phyloP scores from a whole-genome alignment of 2,329 filamentous ascomycete species.

The Albophoma yamanashiensis region DNA sequence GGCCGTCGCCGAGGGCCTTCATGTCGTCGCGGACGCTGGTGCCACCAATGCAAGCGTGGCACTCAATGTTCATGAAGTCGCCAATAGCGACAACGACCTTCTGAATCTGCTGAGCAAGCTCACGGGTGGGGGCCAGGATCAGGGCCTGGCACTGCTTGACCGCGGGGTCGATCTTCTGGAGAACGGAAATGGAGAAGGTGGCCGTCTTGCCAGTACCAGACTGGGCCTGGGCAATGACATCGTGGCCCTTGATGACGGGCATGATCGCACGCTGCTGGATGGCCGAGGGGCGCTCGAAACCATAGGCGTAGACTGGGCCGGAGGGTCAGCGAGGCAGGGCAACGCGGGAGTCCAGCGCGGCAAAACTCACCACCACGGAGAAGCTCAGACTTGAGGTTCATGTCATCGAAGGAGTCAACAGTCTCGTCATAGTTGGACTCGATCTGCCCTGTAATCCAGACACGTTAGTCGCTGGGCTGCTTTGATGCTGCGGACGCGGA shows the following conservation, averaged over 20 bases:
- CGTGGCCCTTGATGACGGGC: constrained; percentile 99
- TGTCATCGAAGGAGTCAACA: constrained; percentile 97
- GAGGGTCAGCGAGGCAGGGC: constrained; percentile 13
- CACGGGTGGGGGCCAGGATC: constrained; percentile 94
- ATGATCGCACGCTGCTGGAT: constrained; percentile 99
- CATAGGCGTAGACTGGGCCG: constrained; percentile 79
- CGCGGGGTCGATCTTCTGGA: constrained; percentile 95
- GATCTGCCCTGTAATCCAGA: constrained; percentile 67
- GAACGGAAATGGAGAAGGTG: constrained; percentile 97
- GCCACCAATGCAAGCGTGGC: constrained; percentile 98
- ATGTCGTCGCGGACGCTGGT: constrained; percentile 98
- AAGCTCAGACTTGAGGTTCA: constrained; percentile 94
- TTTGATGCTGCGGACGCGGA: not conserved
- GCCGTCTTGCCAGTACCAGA: constrained; percentile 99
- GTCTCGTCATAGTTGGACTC: constrained; percentile 99
- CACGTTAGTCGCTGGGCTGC: not conserved
- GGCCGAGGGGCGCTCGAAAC: constrained; percentile 98
- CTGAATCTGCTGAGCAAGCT: constrained; percentile 98
- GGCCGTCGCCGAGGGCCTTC: constrained; percentile 91
- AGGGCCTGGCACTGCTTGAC: constrained; percentile 97
- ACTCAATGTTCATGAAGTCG: constrained; percentile 99
- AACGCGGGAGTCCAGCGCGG: constrained; percentile 1
- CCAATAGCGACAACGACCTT: constrained; percentile 98
- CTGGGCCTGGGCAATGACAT: constrained; percentile 99
- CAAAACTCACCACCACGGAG: constrained; percentile 67